These are phyloP conservation scores for Globisporangium apiculatum DNA, from an alignment of 352 stramenopile species.

Conservation along the genomic window DNA sequence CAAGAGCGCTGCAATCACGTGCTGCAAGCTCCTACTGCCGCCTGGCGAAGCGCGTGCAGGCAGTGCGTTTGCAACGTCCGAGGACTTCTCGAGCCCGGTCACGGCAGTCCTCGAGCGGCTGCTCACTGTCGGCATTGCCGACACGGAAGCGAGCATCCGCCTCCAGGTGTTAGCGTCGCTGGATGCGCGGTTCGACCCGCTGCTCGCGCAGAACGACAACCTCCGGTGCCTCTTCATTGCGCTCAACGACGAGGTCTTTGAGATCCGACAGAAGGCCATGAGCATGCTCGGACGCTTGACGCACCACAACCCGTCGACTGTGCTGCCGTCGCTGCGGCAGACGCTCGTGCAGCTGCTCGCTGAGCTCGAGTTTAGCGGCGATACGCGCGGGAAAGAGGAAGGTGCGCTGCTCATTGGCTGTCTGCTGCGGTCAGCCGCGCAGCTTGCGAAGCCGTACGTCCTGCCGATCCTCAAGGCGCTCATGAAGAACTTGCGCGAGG, in stretches of 20 bases:
- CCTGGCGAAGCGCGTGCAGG: constrained; percentile 48
- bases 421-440: constrained; percentile 65
- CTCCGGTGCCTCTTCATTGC: constrained; percentile 83
- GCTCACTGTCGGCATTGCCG: constrained; percentile 79
- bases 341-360: constrained; percentile 82
- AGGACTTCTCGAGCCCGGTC: constrained; percentile 68
- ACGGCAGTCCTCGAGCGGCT: constrained; percentile 73
- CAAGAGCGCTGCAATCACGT: constrained; percentile 84
- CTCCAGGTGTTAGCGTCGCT: constrained; percentile 73
- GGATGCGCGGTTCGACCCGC: constrained; percentile 72
- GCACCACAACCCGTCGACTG: constrained; percentile 76
- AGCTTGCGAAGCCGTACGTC: constrained; percentile 80
- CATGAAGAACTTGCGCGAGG: constrained; percentile 85
- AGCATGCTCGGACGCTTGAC: constrained; percentile 81
- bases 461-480: constrained; percentile 78
- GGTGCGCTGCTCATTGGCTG: constrained; percentile 74
- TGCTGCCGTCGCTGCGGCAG: constrained; percentile 77
- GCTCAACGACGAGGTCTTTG: constrained; percentile 82
- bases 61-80: constrained; percentile 43
- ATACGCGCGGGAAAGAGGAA: constrained; percentile 78
- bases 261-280: constrained; percentile 86
- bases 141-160: constrained; percentile 82
- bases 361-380: constrained; percentile 81
- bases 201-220: constrained; percentile 80
- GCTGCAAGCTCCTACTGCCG: constrained; percentile 77